A percentile compares a stretch with the other conserved stretches of the same genome.
Evolutionary conservation across 1,284 basidiomycete genomes (phyloP).

Genomic region (Puccinia horiana): DNA sequence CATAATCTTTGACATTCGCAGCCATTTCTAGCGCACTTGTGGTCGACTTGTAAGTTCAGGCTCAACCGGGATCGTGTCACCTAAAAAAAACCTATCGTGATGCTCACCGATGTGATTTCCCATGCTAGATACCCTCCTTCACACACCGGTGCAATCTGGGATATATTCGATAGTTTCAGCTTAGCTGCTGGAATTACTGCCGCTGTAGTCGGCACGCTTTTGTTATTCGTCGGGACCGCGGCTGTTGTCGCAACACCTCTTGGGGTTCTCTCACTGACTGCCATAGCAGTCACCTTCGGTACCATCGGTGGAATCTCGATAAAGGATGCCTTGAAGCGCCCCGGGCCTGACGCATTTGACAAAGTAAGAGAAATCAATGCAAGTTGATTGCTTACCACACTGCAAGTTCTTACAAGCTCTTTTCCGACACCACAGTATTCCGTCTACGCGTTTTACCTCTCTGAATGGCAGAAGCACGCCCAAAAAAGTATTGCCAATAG

Average conservation of each 20-base stretch:
- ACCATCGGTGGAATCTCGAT: slow-evolving; percentile 9
- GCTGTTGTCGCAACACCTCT: slow-evolving; percentile 3
- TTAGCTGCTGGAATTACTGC: slow-evolving; percentile 11
- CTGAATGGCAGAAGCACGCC: slow-evolving; percentile 38
- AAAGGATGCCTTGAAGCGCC: slow-evolving; percentile 17
- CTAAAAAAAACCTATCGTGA: background rate
- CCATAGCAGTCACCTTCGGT: slow-evolving; percentile 24
- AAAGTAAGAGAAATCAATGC: slow-evolving; percentile 4
- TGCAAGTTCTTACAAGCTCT: background rate
- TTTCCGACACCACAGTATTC: background rate
- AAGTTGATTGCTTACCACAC: background rate
- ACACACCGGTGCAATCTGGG: slow-evolving; percentile 26
- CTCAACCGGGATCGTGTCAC: background rate
- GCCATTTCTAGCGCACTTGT: slow-evolving; percentile 38
- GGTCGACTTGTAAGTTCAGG: slow-evolving; percentile 13
- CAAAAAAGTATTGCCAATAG: slow-evolving; percentile 32
- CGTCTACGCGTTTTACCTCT: slow-evolving; percentile 40
- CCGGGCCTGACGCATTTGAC: slow-evolving; percentile 19
- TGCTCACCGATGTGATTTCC: background rate
- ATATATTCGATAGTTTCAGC: slow-evolving; percentile 26
- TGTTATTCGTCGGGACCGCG: background rate
- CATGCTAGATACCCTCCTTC: slow-evolving; percentile 24
- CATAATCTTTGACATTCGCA: background rate
- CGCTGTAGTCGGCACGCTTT: background rate
- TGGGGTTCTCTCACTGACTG: background rate